These are phyloP conservation scores for Daldinia sp. DNA, from an alignment of 2,329 filamentous ascomycete species.

Conservation along the genomic window DNA sequence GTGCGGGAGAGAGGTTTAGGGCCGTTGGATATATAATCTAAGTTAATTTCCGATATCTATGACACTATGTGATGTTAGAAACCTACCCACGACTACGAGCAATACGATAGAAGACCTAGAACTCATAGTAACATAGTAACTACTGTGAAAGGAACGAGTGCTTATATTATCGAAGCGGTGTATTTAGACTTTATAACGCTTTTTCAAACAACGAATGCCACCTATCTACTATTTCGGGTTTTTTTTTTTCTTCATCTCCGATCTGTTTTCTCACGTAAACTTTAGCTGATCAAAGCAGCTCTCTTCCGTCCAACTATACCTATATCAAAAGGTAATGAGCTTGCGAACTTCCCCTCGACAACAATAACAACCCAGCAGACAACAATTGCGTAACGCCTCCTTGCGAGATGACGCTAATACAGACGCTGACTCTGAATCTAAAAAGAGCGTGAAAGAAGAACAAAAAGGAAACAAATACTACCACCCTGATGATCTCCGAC, in stretches of 20 bases:
- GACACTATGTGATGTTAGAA: not conserved
- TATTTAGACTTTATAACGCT: constrained; percentile 23
- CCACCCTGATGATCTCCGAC: too few relatives aligned
- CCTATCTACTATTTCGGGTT: constrained; percentile 22
- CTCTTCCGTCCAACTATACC: not conserved
- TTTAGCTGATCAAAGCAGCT: constrained; percentile 1
- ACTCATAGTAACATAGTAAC: constrained; percentile 1
- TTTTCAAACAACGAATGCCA: constrained; percentile 23
- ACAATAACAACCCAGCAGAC: not conserved
- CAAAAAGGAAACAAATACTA: constrained; percentile 1
- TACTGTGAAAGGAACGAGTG: not conserved
- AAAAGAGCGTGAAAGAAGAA: not conserved
- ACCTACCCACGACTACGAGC: constrained; percentile 4
- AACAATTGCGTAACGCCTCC: not conserved
- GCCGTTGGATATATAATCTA: constrained; percentile 61
- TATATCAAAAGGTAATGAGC: not conserved
- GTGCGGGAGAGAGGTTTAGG: constrained; percentile 68
- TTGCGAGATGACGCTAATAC: constrained; percentile 1
- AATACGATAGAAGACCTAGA: constrained; percentile 1
- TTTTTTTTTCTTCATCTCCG: not conserved
- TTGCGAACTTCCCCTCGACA: too few relatives aligned
- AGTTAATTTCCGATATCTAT: not conserved
- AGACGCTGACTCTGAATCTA: constrained; percentile 8
- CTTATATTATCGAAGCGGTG: constrained; percentile 7
- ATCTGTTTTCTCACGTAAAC: not conserved